Percentiles rank a stretch among this genome's conserved stretches.
phyloP scores from a whole-genome alignment of 2,329 filamentous ascomycete species.

The Epicoccum nigrum region DNA sequence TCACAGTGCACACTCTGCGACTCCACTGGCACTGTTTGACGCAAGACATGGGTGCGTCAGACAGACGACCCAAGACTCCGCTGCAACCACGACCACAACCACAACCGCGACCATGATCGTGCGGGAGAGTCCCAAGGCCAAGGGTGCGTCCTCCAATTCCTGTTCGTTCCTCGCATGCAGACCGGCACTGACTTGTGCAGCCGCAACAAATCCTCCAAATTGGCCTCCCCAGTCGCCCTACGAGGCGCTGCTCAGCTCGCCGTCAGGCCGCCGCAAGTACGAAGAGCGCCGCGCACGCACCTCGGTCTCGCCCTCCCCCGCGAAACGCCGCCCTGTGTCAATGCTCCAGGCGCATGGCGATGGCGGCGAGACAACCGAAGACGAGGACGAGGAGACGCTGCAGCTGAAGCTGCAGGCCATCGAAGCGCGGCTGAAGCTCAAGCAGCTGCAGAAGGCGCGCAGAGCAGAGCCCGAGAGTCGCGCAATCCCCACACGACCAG shows the following conservation, averaged over 20 bases:
- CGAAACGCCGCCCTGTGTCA: constrained; percentile 47
- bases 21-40: constrained; percentile 17
- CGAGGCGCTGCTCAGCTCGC: constrained; percentile 70
- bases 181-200: constrained; percentile 26
- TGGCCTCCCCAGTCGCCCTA: constrained; percentile 70
- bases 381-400: constrained; percentile 85
- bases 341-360: constrained; percentile 20
- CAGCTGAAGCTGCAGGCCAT: constrained; percentile 87
- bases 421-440: constrained; percentile 83
- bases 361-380: constrained; percentile 71
- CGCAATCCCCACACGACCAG: constrained; percentile 34
- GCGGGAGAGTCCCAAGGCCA: constrained; percentile 55
- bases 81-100: constrained; percentile 24
- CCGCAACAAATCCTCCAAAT: constrained; percentile 49
- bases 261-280: constrained; percentile 78
- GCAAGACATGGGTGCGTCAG: constrained; percentile 38
- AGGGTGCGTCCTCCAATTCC: constrained; percentile 37
- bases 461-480: constrained; percentile 40
- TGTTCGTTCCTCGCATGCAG: constrained; percentile 1
- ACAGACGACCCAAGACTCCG: neutral
- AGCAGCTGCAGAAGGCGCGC: constrained; percentile 73
- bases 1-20: neutral
- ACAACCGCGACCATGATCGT: constrained; percentile 50
- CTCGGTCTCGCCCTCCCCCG: constrained; percentile 65
- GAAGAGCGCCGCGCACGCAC: constrained; percentile 67